A percentile compares a stretch with the other conserved stretches of the same genome.
These are phyloP conservation scores for Heterobasidion occidentale DNA, from an alignment of 1,284 basidiomycete genomes.

Conservation along the genomic window DNA sequence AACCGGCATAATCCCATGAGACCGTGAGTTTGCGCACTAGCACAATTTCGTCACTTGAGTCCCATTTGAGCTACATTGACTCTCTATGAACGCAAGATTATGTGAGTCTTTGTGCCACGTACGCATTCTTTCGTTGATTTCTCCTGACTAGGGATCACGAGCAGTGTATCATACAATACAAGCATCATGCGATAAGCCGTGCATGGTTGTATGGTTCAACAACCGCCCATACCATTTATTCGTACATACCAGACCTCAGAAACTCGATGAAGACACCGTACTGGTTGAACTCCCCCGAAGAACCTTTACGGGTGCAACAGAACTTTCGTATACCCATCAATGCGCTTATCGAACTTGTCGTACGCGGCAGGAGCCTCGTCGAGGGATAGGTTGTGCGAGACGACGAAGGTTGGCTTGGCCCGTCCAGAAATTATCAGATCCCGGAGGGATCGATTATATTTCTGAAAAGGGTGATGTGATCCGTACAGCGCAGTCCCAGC, in stretches of 20 bases:
- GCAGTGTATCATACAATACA: not conserved
- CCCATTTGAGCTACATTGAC: no score
- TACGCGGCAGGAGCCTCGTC: constrained; percentile 40
- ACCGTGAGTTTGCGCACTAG: no score
- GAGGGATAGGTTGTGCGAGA: constrained; percentile 39
- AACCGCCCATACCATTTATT: not conserved
- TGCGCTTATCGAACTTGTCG: constrained; percentile 39
- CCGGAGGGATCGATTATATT: constrained; percentile 42
- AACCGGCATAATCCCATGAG: no score
- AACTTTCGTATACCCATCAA: constrained; percentile 44
- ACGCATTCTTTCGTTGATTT: no score
- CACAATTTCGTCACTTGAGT: no score
- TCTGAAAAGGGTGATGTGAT: constrained; percentile 16
- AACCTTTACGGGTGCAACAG: constrained; percentile 35
- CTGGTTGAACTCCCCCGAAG: not conserved
- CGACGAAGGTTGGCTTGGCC: constrained; percentile 43
- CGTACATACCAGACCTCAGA: not conserved
- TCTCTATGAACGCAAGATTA: no score
- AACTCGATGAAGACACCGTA: not conserved
- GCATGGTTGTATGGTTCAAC: not conserved
- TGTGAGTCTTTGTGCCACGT: no score
- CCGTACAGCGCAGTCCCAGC: not conserved
- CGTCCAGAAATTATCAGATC: constrained; percentile 43
- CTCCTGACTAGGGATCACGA: no score
- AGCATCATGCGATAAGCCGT: not conserved